Evolutionary conservation across 192 early-diverging fungal species (phyloP), one percentile per base, ranked within the genome.

Genomic region (Funneliformis mosseae): DNA sequence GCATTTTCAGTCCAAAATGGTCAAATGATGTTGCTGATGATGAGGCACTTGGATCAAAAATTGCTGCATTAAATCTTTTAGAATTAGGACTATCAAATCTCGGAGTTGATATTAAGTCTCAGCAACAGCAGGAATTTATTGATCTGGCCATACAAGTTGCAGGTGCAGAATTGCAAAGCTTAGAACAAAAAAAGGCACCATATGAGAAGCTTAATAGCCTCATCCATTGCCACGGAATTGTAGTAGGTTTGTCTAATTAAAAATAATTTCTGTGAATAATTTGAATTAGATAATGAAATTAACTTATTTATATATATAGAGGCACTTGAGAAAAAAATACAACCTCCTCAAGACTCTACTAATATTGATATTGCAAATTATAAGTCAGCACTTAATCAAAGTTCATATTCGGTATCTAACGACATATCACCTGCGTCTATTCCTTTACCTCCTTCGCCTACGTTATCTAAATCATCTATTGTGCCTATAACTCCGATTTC

Each of bases 31-130:
- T 78, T 8, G 64, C 69, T 66, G 85, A 83, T 16, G 92, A 93
- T 81, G 88, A 91, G 66, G 84, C 82, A 43, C 82, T 92, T 41
- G 87, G 85, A 28, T 90, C 90, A 70, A 86, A 89, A 18, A 89
- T 92, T 45, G 90, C 89, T 10, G 90, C 92, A 38, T 82, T 93
- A 8, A 91, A 91, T 59, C 21, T 91, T 39, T 84, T 90, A 0
- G 90, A 88, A 27, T 74, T 93, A 41, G 74, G 80, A 21, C 79
- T 91, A 6, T 82, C 81, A 4, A 87, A 93, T 80, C 74, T 93
- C 66, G 91, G 91, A 5, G 81, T 93, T 14, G 60, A 70, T 0
- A 71, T 86, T 5, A 63, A 69, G 1, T 39, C 79, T 39, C 48
- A 39, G 9, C 27, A 72, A 10, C 82, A 87, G 0, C 78, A 48